Conservation (phyloP, 495 filamentous ascomycete species). For the Sphaerosporella brunnea region DNA sequence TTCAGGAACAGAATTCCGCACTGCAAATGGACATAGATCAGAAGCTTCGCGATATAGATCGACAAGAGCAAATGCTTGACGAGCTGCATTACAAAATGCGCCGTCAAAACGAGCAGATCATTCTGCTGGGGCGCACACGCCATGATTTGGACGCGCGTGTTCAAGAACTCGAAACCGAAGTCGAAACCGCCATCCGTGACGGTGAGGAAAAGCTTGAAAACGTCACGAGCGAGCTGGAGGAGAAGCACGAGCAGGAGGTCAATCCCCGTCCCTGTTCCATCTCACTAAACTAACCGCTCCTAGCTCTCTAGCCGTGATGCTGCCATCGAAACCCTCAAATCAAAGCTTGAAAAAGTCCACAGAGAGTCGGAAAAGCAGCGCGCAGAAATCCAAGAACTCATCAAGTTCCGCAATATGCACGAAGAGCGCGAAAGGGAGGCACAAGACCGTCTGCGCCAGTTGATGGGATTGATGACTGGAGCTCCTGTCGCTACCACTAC, state of each 20-base stretch:
- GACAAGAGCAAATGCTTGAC: not conserved
- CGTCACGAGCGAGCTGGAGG: not conserved
- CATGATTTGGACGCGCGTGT: not conserved
- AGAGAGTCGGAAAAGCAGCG: no score
- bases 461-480: constrained; percentile 16
- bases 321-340: no score
- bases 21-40: not conserved
- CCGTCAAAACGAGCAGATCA: not conserved
- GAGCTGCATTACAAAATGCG: not conserved
- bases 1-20: not conserved
- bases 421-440: constrained; percentile 22
- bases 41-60: not conserved
- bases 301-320: no score
- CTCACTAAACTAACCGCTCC: not conserved
- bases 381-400: constrained; percentile 16
- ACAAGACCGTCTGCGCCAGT: constrained; percentile 15
- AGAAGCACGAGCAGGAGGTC: constrained; percentile 12
- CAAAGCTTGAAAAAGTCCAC: no score
- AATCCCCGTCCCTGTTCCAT: not conserved
- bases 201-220: not conserved
- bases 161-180: not conserved
- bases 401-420: constrained; percentile 15
- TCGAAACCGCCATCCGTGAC: not conserved
- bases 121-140: no score
- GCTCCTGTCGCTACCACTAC: not conserved